phyloP scores from a whole-genome alignment of 805 yeast genomes.

The Pichia heedii region DNA sequence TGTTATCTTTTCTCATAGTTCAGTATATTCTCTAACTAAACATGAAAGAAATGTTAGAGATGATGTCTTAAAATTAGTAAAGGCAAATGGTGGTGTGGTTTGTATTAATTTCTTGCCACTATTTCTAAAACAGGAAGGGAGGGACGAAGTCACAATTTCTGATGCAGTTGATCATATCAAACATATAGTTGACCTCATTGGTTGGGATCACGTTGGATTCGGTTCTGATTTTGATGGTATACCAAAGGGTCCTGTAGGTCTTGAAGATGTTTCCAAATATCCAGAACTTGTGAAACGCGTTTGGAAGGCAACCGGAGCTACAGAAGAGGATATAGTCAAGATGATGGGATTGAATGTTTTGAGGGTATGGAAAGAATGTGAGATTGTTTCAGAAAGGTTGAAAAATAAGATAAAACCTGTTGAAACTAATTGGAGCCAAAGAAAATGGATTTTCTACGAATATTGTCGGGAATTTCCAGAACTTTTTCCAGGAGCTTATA shows the following conservation, averaged over 20 bases:
- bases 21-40: constrained; percentile 31
- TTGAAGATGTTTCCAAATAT: constrained; percentile 49
- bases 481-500: constrained; percentile 24
- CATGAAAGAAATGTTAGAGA: constrained; percentile 43
- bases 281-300: constrained; percentile 36
- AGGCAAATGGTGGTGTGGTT: constrained; percentile 40
- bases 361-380: constrained; percentile 40
- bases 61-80: constrained; percentile 33
- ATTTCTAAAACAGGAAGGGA: constrained; percentile 25
- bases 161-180: constrained; percentile 40
- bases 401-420: constrained; percentile 16
- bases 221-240: constrained; percentile 50
- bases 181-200: constrained; percentile 36
- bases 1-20: constrained; percentile 44
- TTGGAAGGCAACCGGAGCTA: constrained; percentile 28
- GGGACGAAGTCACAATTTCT: constrained; percentile 35
- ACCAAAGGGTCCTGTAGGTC: constrained; percentile 34
- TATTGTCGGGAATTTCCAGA: constrained; percentile 29
- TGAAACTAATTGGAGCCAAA: constrained; percentile 34
- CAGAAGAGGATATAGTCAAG: constrained; percentile 35
- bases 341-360: constrained; percentile 39
- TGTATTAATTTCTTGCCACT: constrained; percentile 39
- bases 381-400: constrained; percentile 21
- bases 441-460: constrained; percentile 34
- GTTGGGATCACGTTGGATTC: constrained; percentile 48